Evolutionary conservation across 2,329 filamentous ascomycete genomes (phyloP).

Genomic region (Ophiocordyceps camponoti-rufipedis): DNA sequence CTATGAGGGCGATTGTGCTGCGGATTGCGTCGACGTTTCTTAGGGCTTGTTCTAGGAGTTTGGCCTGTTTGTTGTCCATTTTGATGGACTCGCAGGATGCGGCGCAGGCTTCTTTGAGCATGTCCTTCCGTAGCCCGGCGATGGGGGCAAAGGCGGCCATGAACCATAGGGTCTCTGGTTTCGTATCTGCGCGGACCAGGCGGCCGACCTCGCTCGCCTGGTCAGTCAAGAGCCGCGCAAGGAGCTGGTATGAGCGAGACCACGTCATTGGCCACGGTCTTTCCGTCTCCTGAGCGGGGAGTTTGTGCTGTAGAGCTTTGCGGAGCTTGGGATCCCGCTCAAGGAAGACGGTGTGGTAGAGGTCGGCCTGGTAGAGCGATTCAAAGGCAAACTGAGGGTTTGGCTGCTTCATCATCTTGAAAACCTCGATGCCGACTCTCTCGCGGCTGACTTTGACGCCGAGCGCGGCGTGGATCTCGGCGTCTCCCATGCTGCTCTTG

Average conservation of each 20-base stretch:
- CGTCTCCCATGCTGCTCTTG: slow-evolving; percentile 56
- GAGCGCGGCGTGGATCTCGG: slow-evolving; percentile 64
- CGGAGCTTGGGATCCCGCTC: neutral
- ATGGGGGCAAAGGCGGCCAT: slow-evolving; percentile 5
- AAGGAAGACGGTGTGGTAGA: slow-evolving; percentile 1
- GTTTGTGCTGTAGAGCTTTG: neutral
- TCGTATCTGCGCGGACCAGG: slow-evolving; percentile 2
- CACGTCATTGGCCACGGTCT: slow-evolving; percentile 1
- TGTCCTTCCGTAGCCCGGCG: slow-evolving; percentile 1
- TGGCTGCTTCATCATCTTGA: neutral
- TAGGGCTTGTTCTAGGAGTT: slow-evolving; percentile 3
- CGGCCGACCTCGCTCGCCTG: slow-evolving; percentile 1
- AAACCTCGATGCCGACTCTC: slow-evolving; percentile 63
- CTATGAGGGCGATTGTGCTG: neutral
- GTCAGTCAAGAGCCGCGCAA: neutral
- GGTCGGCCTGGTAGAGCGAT: neutral
- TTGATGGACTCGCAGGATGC: slow-evolving; percentile 2
- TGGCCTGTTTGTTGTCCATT: slow-evolving; percentile 2
- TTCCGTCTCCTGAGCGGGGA: neutral
- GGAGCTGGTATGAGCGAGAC: neutral
- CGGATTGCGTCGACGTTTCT: slow-evolving; percentile 3
- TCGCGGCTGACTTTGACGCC: slow-evolving; percentile 82
- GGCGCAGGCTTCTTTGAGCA: slow-evolving; percentile 1
- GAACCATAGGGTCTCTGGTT: slow-evolving; percentile 3
- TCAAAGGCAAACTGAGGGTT: slow-evolving; percentile 46